phyloP scores from a whole-genome alignment of 1,284 basidiomycete genomes.

The Ceratobasidium sp. region DNA sequence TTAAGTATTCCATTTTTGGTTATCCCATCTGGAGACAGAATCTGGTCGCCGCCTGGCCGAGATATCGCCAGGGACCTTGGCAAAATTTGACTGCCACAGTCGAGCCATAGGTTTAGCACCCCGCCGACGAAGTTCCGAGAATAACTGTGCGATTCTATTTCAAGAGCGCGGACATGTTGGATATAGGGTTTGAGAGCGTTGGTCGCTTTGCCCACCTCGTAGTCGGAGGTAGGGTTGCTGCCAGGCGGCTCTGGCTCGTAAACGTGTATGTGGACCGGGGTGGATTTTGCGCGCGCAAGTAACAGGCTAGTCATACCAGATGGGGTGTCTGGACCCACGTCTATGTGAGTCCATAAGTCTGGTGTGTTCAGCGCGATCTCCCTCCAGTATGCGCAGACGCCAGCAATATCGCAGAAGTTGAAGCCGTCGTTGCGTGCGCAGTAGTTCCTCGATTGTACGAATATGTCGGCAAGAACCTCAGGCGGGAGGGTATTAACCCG shows the following conservation, averaged over 20 bases:
- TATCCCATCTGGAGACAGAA: neutral
- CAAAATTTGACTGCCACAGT: neutral
- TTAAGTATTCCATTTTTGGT: neutral
- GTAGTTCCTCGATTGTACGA: neutral
- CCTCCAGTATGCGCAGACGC: neutral
- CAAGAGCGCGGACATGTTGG: neutral
- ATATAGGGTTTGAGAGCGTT: neutral
- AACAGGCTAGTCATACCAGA: neutral
- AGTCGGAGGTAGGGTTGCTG: too few species aligned
- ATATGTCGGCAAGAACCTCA: neutral
- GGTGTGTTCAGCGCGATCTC: neutral
- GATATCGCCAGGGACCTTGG: neutral
- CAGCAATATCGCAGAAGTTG: neutral
- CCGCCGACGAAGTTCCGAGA: neutral
- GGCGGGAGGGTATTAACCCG: constrained; percentile 4
- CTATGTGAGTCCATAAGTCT: constrained; percentile 8
- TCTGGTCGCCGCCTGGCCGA: neutral
- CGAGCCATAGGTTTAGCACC: neutral
- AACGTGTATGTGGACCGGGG: neutral
- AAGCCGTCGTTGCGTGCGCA: too few species aligned
- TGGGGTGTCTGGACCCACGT: neutral
- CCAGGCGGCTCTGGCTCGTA: neutral
- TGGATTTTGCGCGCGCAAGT: neutral
- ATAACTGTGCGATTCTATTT: neutral
- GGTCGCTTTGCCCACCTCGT: neutral